phyloP scores from a whole-genome alignment of 2,329 filamentous ascomycete species.

The Albophoma yamanashiensis region DNA sequence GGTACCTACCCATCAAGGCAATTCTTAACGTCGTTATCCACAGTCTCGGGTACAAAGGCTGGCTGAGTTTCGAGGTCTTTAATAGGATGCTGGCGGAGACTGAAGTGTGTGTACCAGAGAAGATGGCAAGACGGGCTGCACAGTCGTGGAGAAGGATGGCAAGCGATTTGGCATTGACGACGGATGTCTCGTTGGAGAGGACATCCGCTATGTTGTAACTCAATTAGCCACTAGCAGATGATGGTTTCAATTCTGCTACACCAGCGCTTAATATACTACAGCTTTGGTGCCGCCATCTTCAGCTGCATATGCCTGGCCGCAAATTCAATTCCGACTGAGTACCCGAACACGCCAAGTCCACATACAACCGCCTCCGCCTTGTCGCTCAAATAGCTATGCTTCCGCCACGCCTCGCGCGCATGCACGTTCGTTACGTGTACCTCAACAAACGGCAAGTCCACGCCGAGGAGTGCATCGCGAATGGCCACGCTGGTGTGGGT shows the following conservation, averaged over 20 bases:
- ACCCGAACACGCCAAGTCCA: conserved; percentile 56
- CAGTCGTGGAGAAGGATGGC: conserved; percentile 40
- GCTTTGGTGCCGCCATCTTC: conserved; percentile 13
- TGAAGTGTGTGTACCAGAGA: conserved; percentile 52
- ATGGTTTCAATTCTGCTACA: too few species aligned
- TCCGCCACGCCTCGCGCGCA: conserved; percentile 55
- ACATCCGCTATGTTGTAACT: conserved; percentile 22
- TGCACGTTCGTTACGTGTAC: conserved; percentile 71
- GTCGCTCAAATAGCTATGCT: conserved; percentile 63
- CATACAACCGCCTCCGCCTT: conserved; percentile 67
- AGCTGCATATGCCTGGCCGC: conserved; percentile 34
- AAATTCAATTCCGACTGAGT: conserved; percentile 49
- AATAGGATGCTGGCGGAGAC: conserved; percentile 19
- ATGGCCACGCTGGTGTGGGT: conserved; percentile 70
- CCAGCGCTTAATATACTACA: background rate
- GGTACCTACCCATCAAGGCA: conserved; percentile 55
- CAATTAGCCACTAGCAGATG: too few species aligned
- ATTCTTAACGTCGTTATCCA: conserved; percentile 52
- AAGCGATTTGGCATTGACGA: conserved; percentile 18
- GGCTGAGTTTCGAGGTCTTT: conserved; percentile 64
- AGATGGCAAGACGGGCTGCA: conserved; percentile 44
- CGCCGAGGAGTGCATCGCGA: conserved; percentile 60
- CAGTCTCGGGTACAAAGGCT: conserved; percentile 55
- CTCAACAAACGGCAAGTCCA: conserved; percentile 65
- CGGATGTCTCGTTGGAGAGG: conserved; percentile 7